Percentiles rank a stretch among this genome's conserved stretches.
These are phyloP conservation scores for Metschnikowia picachoensis DNA, from an alignment of 805 yeast species.

Conservation along the genomic window DNA sequence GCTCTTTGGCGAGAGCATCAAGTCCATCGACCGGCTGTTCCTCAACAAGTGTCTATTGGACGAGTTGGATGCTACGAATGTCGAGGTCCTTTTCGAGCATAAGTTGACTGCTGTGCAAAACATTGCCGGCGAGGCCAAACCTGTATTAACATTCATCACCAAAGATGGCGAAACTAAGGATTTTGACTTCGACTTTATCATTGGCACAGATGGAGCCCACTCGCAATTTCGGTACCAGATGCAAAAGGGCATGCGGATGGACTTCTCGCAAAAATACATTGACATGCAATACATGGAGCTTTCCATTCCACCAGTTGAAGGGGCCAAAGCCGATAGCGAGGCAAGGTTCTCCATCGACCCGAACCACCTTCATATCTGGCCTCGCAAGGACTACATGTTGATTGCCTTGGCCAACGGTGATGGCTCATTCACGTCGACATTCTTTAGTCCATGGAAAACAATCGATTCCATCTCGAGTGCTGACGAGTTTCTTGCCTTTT, in stretches of 20 bases:
- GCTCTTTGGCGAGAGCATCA: no score
- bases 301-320: constrained; percentile 54
- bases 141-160: constrained; percentile 23
- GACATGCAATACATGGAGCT: constrained; percentile 83
- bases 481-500: constrained; percentile 49
- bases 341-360: constrained; percentile 53
- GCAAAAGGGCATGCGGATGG: constrained; percentile 65
- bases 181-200: constrained; percentile 50
- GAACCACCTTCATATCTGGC: constrained; percentile 90
- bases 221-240: constrained; percentile 68
- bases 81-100: constrained; percentile 50
- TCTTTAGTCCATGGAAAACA: constrained; percentile 75
- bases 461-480: constrained; percentile 50
- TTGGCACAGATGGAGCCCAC: constrained; percentile 87
- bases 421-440: constrained; percentile 85
- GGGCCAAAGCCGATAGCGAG: constrained; percentile 24
- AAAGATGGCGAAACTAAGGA: constrained; percentile 17
- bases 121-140: constrained; percentile 13
- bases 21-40: constrained; percentile 75
- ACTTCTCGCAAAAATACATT: constrained; percentile 70
- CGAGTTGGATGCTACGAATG: constrained; percentile 48
- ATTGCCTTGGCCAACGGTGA: constrained; percentile 84
- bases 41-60: constrained; percentile 63
- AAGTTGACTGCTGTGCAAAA: constrained; percentile 47
- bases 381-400: constrained; percentile 79